Conservation (phyloP, 1,284 basidiomycete genomes). For the Tylopilus sp. region DNA sequence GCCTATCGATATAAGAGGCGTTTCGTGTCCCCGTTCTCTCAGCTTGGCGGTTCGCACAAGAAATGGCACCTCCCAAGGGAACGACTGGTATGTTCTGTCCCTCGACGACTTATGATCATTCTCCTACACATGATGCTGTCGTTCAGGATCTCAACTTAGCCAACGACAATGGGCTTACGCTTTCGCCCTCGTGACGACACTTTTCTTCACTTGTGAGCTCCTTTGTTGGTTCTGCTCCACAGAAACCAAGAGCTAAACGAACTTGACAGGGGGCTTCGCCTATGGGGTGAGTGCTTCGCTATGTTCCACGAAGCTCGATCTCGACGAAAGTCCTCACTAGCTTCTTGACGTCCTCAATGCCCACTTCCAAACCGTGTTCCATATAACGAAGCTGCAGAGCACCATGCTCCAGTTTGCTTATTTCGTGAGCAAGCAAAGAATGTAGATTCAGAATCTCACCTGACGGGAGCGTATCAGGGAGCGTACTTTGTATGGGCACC, state of each 20-base stretch:
- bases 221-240: constrained; percentile 11
- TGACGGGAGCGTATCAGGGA: constrained; percentile 36
- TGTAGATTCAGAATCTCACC: neutral
- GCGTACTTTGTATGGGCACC: constrained; percentile 68
- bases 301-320: neutral
- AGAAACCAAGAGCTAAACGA: neutral
- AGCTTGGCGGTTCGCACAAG: neutral
- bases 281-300: constrained; percentile 52
- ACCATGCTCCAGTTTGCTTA: constrained; percentile 85
- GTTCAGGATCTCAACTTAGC: constrained; percentile 45
- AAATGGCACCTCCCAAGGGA: constrained; percentile 34
- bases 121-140: neutral
- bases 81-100: constrained; percentile 36
- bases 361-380: constrained; percentile 73
- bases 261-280: constrained; percentile 59
- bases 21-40: constrained; percentile 3
- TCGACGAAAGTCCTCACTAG: constrained; percentile 32
- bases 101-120: neutral
- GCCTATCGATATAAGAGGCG: constrained; percentile 23
- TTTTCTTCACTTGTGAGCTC: constrained; percentile 75
- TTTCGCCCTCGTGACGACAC: constrained; percentile 69
- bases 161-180: constrained; percentile 50
- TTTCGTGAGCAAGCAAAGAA: constrained; percentile 46
- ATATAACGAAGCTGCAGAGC: constrained; percentile 72
- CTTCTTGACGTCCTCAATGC: constrained; percentile 84